Percentiles rank a stretch among this genome's conserved stretches.
phyloP scores from a whole-genome alignment of 2,329 filamentous ascomycete genomes.

The Verticillium zaregamsianum region DNA sequence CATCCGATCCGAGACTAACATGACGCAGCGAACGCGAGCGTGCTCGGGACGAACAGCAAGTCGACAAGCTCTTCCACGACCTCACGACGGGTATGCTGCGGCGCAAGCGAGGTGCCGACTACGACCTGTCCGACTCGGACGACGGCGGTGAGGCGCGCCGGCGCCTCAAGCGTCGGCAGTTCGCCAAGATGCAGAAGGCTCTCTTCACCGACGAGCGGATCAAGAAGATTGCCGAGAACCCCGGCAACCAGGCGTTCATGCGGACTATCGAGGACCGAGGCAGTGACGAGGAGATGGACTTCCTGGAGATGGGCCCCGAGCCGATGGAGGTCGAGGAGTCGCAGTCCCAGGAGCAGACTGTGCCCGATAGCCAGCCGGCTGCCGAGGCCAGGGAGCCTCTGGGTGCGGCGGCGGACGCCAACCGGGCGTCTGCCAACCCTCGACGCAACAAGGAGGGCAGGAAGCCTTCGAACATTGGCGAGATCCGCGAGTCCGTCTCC shows the following conservation, averaged over 20 bases:
- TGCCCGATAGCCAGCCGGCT: constrained; percentile 49
- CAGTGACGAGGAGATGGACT: constrained; percentile 71
- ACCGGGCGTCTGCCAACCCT: constrained; percentile 53
- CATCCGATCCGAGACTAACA: constrained; percentile 4
- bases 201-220: constrained; percentile 85
- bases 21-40: constrained; percentile 68
- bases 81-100: constrained; percentile 85
- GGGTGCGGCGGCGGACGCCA: constrained; percentile 31
- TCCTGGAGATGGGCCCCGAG: constrained; percentile 49
- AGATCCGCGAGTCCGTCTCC: constrained; percentile 80
- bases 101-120: constrained; percentile 75
- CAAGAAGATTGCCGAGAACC: constrained; percentile 83
- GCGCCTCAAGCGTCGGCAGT: constrained; percentile 80
- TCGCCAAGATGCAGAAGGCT: constrained; percentile 86
- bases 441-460: constrained; percentile 59
- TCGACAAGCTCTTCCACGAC: constrained; percentile 89
- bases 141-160: constrained; percentile 76
- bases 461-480: constrained; percentile 70
- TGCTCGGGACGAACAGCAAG: constrained; percentile 75
- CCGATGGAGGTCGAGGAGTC: constrained; percentile 14
- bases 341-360: constrained; percentile 23
- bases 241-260: constrained; percentile 86
- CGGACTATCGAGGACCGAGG: constrained; percentile 82
- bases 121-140: constrained; percentile 86
- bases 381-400: constrained; percentile 24